A percentile compares a stretch with the other conserved stretches of the same genome.
These are phyloP conservation scores for Pinguiococcus pyrenoidosus DNA, from an alignment of 108 stramenopile species.

Conservation along the genomic window DNA sequence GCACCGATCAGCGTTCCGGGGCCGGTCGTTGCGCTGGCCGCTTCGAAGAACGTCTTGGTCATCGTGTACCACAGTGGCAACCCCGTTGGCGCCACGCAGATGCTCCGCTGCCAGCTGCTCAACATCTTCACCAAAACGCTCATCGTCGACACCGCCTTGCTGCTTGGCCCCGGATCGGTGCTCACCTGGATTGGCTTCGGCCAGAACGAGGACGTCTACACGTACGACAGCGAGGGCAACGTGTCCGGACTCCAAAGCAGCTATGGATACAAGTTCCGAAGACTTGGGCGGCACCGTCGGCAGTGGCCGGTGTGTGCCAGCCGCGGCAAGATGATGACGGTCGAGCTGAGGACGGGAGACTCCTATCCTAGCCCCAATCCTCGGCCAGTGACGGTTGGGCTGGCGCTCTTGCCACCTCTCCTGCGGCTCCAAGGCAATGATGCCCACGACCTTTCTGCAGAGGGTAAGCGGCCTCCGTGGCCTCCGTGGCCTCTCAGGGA, in stretches of 20 bases:
- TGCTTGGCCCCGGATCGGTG: slow-evolving; percentile 6
- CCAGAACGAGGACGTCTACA: slow-evolving; percentile 5
- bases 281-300: no score
- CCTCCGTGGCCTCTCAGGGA: no score
- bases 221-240: slow-evolving; percentile 13
- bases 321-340: no score
- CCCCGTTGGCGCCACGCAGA: slow-evolving; percentile 6
- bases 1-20: neutral
- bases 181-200: slow-evolving; percentile 18
- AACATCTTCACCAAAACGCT: neutral
- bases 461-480: no score
- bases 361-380: no score
- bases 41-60: slow-evolving; percentile 2
- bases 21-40: slow-evolving; percentile 17
- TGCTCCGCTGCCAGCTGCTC: slow-evolving; percentile 15
- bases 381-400: no score
- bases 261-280: slow-evolving; percentile 17
- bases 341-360: no score
- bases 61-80: slow-evolving; percentile 15
- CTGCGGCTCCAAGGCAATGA: no score
- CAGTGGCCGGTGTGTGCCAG: no score
- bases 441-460: no score
- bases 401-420: no score
- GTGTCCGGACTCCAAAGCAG: slow-evolving; percentile 6
- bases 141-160: slow-evolving; percentile 1